These are phyloP conservation scores for Fusarium sp. DNA, from an alignment of 2,329 filamentous ascomycete species.

Conservation along the genomic window DNA sequence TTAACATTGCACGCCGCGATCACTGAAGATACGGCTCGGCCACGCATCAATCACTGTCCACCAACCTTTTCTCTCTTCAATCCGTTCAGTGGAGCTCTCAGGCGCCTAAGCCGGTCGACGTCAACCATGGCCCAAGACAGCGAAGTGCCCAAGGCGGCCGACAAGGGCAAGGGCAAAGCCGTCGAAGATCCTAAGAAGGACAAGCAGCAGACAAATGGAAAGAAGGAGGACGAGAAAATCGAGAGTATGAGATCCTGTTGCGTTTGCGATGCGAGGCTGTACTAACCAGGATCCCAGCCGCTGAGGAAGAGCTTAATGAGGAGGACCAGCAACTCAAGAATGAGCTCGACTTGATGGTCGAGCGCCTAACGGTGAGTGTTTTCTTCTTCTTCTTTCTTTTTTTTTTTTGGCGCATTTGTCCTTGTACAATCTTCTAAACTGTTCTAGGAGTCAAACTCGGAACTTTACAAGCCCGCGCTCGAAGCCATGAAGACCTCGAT, in stretches of 20 bases:
- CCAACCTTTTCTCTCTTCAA: conserved; percentile 23
- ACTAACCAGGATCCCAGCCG: conserved; percentile 45
- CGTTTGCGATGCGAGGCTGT: conserved; percentile 23
- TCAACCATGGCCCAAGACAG: conserved; percentile 90
- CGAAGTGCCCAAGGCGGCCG: conserved; percentile 81
- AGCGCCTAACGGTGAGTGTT: conserved; percentile 80
- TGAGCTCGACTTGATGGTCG: conserved; percentile 97
- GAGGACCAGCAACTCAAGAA: conserved; percentile 98
- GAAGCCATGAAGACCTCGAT: conserved; percentile 98
- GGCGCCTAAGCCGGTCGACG: conserved; percentile 45
- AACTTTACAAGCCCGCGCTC: conserved; percentile 89
- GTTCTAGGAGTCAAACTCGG: conserved; percentile 80
- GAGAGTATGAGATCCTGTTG: conserved; percentile 52
- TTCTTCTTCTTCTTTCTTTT: too few relatives aligned
- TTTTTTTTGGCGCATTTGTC: neutral
- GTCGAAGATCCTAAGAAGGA: conserved; percentile 75
- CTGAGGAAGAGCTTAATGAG: conserved; percentile 89
- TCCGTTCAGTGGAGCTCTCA: conserved; percentile 42
- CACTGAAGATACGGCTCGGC: conserved; percentile 17
- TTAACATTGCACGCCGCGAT: conserved; percentile 23
- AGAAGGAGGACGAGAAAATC: conserved; percentile 76
- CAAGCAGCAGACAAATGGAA: conserved; percentile 74
- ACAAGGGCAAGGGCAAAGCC: conserved; percentile 98
- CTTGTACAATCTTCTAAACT: conserved; percentile 23
- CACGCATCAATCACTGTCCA: conserved; percentile 5